Evolutionary conservation across 345 rosid genomes (phyloP).

Genomic region (Populus simonii): DNA sequence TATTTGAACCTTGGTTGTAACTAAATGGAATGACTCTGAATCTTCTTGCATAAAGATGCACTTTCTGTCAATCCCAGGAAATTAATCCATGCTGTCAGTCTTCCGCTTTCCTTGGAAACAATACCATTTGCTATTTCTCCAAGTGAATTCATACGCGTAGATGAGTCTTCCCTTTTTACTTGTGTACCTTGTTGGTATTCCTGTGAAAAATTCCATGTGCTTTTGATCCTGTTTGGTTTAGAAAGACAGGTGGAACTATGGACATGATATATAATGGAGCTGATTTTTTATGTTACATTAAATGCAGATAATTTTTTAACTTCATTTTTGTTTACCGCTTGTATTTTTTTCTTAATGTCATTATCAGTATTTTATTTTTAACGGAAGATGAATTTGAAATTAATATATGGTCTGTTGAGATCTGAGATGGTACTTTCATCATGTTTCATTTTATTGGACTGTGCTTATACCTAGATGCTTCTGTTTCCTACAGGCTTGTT

Average conservation of each 20-base stretch:
- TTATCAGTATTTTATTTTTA: neutral
- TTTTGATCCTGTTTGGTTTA: neutral
- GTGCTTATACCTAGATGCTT: neutral
- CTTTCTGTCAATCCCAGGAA: neutral
- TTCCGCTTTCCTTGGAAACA: neutral
- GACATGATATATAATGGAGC: neutral
- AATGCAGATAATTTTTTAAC: neutral
- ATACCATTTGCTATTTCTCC: neutral
- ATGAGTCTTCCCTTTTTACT: neutral
- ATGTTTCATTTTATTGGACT: neutral
- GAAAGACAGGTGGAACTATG: neutral
- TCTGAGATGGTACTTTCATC: neutral
- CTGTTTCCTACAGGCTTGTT: slow-evolving; percentile 64
- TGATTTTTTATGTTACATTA: neutral
- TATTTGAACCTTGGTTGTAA: neutral
- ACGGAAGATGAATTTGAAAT: neutral
- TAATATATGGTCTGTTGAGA: neutral
- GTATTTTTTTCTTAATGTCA: neutral
- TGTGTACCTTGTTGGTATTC: neutral
- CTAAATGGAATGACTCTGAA: neutral
- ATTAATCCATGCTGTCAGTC: neutral
- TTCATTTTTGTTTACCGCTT: too few relatives aligned
- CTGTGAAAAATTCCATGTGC: neutral
- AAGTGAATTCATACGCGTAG: neutral
- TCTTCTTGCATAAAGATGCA: neutral